Evolutionary conservation across 805 yeast species (phyloP).

Genomic region (Wickerhamomyces subpelliculosus): DNA sequence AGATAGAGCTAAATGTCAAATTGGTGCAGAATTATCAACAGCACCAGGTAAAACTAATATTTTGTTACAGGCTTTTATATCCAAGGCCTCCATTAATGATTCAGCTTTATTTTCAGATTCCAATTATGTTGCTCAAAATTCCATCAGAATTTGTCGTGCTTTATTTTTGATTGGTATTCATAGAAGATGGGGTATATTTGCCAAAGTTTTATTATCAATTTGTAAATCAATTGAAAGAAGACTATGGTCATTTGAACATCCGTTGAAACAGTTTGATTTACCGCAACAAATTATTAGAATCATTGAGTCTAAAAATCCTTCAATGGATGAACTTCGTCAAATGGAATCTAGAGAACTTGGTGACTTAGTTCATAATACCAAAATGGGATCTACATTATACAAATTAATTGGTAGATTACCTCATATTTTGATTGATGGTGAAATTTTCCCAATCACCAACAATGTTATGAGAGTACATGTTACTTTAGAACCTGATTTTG

Average conservation of each 20-base stretch:
- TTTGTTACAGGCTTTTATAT: constrained; percentile 80
- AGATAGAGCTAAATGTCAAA: constrained; percentile 65
- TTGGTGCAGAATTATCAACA: constrained; percentile 68
- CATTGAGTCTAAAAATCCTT: constrained; percentile 55
- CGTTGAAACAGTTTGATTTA: constrained; percentile 78
- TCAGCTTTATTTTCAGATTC: constrained; percentile 82
- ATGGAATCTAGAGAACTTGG: constrained; percentile 76
- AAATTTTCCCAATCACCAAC: constrained; percentile 81
- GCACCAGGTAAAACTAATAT: constrained; percentile 84
- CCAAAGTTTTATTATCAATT: constrained; percentile 66
- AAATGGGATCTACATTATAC: constrained; percentile 61
- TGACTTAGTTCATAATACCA: constrained; percentile 76
- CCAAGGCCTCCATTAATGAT: constrained; percentile 64
- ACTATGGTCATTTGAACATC: constrained; percentile 88
- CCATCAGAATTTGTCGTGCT: constrained; percentile 90
- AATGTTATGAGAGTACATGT: constrained; percentile 81
- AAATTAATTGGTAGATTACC: constrained; percentile 70
- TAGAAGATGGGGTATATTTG: constrained; percentile 84
- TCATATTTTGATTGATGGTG: constrained; percentile 62
- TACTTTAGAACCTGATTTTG: constrained; percentile 64
- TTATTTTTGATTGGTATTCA: constrained; percentile 80
- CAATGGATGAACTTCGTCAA: constrained; percentile 68
- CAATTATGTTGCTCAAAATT: constrained; percentile 91
- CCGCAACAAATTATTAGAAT: constrained; percentile 59
- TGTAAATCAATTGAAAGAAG: constrained; percentile 84